Conservation (phyloP, 768 basidiomycete genomes). For the Tylopilus balloui region DNA sequence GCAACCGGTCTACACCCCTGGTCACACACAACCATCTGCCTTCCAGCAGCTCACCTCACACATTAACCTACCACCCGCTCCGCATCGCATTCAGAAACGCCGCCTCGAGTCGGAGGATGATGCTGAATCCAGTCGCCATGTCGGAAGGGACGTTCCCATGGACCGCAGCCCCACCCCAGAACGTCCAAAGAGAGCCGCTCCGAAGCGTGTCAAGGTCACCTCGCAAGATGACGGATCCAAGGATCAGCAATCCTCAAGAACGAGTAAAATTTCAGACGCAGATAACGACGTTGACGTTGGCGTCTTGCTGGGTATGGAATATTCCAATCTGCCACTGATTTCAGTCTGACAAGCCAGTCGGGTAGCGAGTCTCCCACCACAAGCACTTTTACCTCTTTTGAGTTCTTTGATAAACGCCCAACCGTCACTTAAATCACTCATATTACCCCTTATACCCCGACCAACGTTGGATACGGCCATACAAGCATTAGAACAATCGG, state of each 20-base stretch:
- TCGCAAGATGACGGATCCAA: constrained; percentile 30
- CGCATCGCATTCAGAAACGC: constrained; percentile 54
- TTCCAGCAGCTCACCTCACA: constrained; percentile 55
- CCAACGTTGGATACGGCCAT: constrained; percentile 74
- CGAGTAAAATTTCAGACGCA: constrained; percentile 38
- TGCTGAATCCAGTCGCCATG: constrained; percentile 35
- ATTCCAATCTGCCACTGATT: not conserved
- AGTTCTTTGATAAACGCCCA: constrained; percentile 62
- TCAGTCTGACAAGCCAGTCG: constrained; percentile 11
- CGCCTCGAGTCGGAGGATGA: constrained; percentile 70
- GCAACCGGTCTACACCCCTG: constrained; percentile 41
- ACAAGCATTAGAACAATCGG: constrained; percentile 61
- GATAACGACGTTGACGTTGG: constrained; percentile 65
- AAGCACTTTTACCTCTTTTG: constrained; percentile 71
- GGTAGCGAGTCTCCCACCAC: constrained; percentile 72
- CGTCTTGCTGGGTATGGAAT: constrained; percentile 64
- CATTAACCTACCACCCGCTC: constrained; percentile 38
- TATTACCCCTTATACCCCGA: constrained; percentile 78
- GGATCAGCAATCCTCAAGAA: constrained; percentile 44
- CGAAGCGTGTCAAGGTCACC: constrained; percentile 52
- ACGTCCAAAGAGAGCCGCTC: constrained; percentile 61
- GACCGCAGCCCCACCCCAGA: constrained; percentile 84
- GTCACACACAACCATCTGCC: constrained; percentile 39
- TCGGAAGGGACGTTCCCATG: constrained; percentile 63
- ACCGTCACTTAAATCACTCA: constrained; percentile 64